phyloP scores from a whole-genome alignment of 768 basidiomycete genomes.

The Mycena pura region DNA sequence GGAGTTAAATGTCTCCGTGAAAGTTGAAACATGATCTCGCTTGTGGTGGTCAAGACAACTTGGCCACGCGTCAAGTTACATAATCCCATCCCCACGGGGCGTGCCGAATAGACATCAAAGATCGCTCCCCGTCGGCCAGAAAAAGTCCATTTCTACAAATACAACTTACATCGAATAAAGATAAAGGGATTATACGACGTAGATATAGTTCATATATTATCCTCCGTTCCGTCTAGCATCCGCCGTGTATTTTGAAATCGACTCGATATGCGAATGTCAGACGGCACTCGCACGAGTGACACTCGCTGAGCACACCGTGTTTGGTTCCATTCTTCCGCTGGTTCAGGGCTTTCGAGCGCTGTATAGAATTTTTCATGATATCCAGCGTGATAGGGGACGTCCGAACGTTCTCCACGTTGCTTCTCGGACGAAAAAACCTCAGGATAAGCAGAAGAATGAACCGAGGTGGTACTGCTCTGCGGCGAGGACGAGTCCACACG shows the following conservation, averaged over 20 bases:
- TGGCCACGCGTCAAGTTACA: too few relatives aligned
- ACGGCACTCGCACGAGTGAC: constrained; percentile 78
- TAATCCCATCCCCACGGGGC: too few relatives aligned
- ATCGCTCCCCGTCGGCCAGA: too few relatives aligned
- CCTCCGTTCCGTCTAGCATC: constrained; percentile 8
- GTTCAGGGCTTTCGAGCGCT: constrained; percentile 53
- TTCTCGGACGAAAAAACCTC: constrained; percentile 28
- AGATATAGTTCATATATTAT: constrained; percentile 13
- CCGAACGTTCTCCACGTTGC: constrained; percentile 8
- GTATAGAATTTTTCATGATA: constrained; percentile 55
- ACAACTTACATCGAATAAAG: constrained; percentile 24
- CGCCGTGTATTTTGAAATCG: constrained; percentile 34
- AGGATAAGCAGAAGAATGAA: constrained; percentile 37
- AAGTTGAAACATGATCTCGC: too few relatives aligned
- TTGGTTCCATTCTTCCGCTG: constrained; percentile 89
- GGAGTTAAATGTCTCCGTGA: too few relatives aligned
- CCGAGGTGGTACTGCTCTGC: constrained; percentile 41
- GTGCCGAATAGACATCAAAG: too few relatives aligned
- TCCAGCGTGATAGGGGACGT: not conserved
- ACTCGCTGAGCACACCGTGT: constrained; percentile 87
- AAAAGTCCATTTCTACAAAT: too few relatives aligned
- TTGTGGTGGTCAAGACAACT: too few relatives aligned
- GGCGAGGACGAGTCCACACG: constrained; percentile 43
- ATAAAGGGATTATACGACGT: constrained; percentile 21
- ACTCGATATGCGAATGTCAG: constrained; percentile 47